Evolutionary conservation across 192 early-diverging fungal genomes (phyloP).

Genomic region (Coemansia sp.): DNA sequence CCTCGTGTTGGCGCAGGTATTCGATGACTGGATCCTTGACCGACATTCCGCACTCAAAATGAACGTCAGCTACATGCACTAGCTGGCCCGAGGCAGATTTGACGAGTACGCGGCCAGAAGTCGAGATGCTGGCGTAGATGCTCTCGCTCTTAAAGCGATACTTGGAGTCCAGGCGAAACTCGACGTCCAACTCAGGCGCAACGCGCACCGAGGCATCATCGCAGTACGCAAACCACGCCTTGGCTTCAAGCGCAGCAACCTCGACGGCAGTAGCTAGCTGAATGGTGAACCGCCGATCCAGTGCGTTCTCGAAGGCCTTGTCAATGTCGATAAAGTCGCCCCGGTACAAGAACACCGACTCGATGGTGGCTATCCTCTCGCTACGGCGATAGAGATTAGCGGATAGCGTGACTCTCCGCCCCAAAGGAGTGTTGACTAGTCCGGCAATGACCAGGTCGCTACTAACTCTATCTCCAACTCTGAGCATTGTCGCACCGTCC

Average conservation of each 20-base stretch:
- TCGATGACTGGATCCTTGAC: constrained; percentile 83
- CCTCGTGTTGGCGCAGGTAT: constrained; percentile 75
- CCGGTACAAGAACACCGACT: constrained; percentile 81
- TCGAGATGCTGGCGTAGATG: constrained; percentile 69
- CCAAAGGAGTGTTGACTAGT: constrained; percentile 79
- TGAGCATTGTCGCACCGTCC: constrained; percentile 62
- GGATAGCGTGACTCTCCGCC: constrained; percentile 81
- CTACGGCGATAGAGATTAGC: constrained; percentile 62
- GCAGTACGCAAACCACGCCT: constrained; percentile 75
- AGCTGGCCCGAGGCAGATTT: constrained; percentile 60
- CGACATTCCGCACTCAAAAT: constrained; percentile 67
- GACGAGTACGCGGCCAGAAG: constrained; percentile 65
- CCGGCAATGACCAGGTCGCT: constrained; percentile 74
- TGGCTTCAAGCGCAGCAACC: constrained; percentile 78
- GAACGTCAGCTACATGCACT: constrained; percentile 76
- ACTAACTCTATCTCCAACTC: constrained; percentile 72
- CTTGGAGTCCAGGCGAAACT: constrained; percentile 80
- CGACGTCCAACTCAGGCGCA: constrained; percentile 58
- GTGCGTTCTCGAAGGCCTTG: constrained; percentile 74
- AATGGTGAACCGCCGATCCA: constrained; percentile 70
- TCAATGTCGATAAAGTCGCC: constrained; percentile 73
- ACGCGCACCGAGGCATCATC: constrained; percentile 29
- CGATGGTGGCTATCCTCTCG: constrained; percentile 70
- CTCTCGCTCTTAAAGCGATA: constrained; percentile 62
- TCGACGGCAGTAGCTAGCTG: constrained; percentile 70